phyloP scores from a whole-genome alignment of 2,329 filamentous ascomycete genomes.

The Bipolaris bicolor region DNA sequence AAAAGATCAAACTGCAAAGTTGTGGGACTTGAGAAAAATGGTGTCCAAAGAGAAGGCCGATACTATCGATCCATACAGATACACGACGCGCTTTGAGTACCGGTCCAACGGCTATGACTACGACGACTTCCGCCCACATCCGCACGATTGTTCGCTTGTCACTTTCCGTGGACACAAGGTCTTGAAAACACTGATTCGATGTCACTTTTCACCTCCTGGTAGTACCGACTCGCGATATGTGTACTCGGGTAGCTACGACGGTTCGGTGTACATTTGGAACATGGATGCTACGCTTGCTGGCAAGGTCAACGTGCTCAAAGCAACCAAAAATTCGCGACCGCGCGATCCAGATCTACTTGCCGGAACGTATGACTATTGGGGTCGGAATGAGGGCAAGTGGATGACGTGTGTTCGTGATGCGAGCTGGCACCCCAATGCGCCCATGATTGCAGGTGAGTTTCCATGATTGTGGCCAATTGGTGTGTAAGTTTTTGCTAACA shows the following conservation, averaged over 20 bases:
- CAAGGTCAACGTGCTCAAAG: slow-evolving; percentile 76
- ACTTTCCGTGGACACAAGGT: slow-evolving; percentile 92
- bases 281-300: slow-evolving; percentile 84
- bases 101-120: slow-evolving; percentile 71
- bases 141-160: slow-evolving; percentile 87
- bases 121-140: slow-evolving; percentile 72
- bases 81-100: slow-evolving; percentile 75
- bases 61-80: slow-evolving; percentile 61
- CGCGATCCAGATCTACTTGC: slow-evolving; percentile 59
- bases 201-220: slow-evolving; percentile 88
- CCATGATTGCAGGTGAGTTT: slow-evolving; percentile 71
- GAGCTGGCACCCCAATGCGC: slow-evolving; percentile 87
- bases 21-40: slow-evolving; percentile 94
- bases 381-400: slow-evolving; percentile 66
- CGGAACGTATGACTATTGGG: slow-evolving; percentile 63
- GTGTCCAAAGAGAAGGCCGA: slow-evolving; percentile 72
- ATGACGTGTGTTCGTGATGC: slow-evolving; percentile 84
- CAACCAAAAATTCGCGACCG: slow-evolving; percentile 69
- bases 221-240: slow-evolving; percentile 92
- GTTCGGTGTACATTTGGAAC: slow-evolving; percentile 90
- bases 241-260: slow-evolving; percentile 88
- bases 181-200: slow-evolving; percentile 87
- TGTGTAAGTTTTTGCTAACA: slow-evolving; percentile 19
- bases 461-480: background rate
- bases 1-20: slow-evolving; percentile 96